Evolutionary conservation across 2,329 filamentous ascomycete species (phyloP), one percentile per base, ranked within the genome.

Genomic region (Fonsecaea pedrosoi): DNA sequence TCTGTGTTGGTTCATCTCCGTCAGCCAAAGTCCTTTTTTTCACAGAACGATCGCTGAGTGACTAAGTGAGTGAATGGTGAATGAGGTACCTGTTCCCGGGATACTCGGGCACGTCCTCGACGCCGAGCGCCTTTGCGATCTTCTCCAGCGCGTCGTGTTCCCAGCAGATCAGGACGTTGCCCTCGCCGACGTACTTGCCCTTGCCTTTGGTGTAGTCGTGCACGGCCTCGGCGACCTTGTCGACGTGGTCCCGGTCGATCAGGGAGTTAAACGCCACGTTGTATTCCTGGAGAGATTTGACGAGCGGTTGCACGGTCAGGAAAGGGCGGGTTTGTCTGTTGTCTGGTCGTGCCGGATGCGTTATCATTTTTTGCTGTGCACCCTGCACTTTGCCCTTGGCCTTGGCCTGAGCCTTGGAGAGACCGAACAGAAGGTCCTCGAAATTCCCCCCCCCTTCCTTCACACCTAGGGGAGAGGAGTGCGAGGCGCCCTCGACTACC

Each of bases 111-210:
- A 83, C 80, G 70, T 84, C 71, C 7, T 80, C 73, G 62, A 81
- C 84, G 0, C 87, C 87, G 18, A 89, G 74, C 15, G 78, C 76
- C 68, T 84, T 71, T 1, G 80, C 83, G 70, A 89, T 84, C 67
- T 85, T 79, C 38, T 79, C 82, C 56, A 89, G 74, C 18, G 78
- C 77, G 60, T 82, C 78, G 73, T 89, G 87, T 71, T 88, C 83
- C 86, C 86, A 89, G 77, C 86, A 87, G 65, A 89, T 84, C 54
- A 89, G 75, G 55, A 89, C 84, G 69, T 89, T 89, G 1, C 85
- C 85, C 0, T 74, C 65, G 0, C 84, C 83, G 0, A 72, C 64
- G 21, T n/a, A 40, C 67, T 86, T 87, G 5, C 70, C 69, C 1
- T 84, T 71, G 1, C 89, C 82, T 0, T 78, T 78, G 57, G 50